Evolutionary conservation across 257 asterid genomes (phyloP).

Genomic region (Lycium ferocissimum): DNA sequence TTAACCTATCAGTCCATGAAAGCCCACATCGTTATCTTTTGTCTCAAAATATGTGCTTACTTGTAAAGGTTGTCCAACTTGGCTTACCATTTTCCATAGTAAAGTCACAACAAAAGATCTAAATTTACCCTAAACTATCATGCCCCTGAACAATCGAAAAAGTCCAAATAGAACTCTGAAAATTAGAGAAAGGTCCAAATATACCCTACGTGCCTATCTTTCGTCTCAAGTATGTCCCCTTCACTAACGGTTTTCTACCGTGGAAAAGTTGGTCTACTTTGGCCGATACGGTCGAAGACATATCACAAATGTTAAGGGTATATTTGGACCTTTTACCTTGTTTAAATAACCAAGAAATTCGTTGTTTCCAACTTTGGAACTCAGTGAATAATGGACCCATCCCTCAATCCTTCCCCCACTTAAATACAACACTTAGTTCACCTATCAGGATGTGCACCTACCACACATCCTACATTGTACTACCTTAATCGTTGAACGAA

Average conservation of each 20-base stretch:
- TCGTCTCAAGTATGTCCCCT: not conserved
- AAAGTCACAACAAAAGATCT: not conserved
- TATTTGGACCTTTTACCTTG: not conserved
- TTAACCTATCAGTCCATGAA: not conserved
- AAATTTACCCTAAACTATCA: not conserved
- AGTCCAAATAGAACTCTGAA: not conserved
- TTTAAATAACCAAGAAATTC: not conserved
- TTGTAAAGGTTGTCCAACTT: not conserved
- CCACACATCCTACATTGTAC: not conserved
- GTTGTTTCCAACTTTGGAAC: not conserved
- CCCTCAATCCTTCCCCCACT: not conserved
- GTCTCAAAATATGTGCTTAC: not conserved
- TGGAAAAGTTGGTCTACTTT: not conserved
- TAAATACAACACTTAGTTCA: not conserved
- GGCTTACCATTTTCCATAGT: not conserved
- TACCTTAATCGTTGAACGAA: not conserved
- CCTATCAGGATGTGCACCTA: not conserved
- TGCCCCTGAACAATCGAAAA: not conserved
- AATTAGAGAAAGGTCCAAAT: no score
- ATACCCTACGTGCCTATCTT: not conserved
- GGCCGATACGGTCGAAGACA: not conserved
- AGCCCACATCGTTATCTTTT: not conserved
- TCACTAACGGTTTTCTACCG: not conserved
- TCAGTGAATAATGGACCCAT: not conserved
- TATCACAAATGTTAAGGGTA: not conserved